These are phyloP conservation scores for Fusarium sp. DNA, from an alignment of 2,329 filamentous ascomycete species.

Conservation along the genomic window DNA sequence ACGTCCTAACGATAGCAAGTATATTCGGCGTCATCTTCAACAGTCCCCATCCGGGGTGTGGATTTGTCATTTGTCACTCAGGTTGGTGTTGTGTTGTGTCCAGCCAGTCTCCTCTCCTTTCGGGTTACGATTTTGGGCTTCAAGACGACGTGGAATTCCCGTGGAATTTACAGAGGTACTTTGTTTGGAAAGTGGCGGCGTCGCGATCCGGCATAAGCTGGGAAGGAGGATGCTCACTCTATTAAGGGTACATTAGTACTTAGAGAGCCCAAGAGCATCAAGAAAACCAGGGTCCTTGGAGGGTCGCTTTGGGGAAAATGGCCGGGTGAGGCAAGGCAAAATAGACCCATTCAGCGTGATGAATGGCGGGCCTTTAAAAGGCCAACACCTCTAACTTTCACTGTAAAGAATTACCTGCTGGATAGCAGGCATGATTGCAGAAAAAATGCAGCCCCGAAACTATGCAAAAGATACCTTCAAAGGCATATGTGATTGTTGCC, in stretches of 20 bases:
- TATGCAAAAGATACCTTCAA: not conserved
- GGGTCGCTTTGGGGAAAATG: conserved; percentile 21
- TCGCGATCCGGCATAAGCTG: conserved; percentile 15
- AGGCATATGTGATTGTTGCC: not conserved
- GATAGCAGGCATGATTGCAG: not conserved
- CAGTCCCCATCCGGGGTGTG: conserved; percentile 26
- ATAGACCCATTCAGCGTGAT: not conserved
- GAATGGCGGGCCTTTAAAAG: not conserved
- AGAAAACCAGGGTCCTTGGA: conserved; percentile 33
- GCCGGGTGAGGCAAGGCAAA: conserved; percentile 20
- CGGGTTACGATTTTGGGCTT: conserved; percentile 36
- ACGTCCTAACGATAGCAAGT: conserved; percentile 14
- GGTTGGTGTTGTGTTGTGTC: conserved; percentile 4
- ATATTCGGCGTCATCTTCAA: conserved; percentile 33
- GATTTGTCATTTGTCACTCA: conserved; percentile 28
- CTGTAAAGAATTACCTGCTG: not conserved
- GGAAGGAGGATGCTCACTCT: conserved; percentile 3
- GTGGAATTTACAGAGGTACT: conserved; percentile 20
- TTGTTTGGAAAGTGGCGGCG: conserved; percentile 27
- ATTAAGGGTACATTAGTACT: not conserved
- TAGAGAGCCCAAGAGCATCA: not conserved
- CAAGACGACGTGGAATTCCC: conserved; percentile 35
- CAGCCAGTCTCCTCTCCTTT: conserved; percentile 3
- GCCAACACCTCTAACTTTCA: not conserved
- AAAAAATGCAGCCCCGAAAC: not conserved